phyloP scores from a whole-genome alignment of 2,329 filamentous ascomycete species.

The Echinosphaeria canescens region DNA sequence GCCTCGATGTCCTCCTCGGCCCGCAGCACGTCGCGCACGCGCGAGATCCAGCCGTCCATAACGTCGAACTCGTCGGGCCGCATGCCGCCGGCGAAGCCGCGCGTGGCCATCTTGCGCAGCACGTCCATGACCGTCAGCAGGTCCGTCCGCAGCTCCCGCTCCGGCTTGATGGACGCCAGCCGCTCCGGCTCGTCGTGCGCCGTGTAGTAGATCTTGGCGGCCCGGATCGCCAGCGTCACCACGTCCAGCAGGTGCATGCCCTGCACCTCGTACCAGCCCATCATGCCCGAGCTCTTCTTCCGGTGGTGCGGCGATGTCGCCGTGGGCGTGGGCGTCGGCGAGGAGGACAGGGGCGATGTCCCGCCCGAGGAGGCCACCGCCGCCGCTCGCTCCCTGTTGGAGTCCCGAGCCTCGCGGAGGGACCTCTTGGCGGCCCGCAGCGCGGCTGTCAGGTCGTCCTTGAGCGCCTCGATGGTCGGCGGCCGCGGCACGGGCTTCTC shows the following conservation, averaged over 20 bases:
- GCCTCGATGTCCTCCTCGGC: slow-evolving; percentile 61
- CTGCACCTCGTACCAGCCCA: slow-evolving; percentile 69
- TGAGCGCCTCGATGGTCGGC: slow-evolving; percentile 62
- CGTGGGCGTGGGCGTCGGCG: slow-evolving; percentile 18
- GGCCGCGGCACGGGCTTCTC: slow-evolving; percentile 66
- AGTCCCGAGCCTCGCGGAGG: slow-evolving; percentile 32
- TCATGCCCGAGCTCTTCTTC: slow-evolving; percentile 14
- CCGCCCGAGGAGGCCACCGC: no score
- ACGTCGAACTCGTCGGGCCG: slow-evolving; percentile 54
- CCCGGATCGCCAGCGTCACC: slow-evolving; percentile 84
- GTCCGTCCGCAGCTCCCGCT: slow-evolving; percentile 68
- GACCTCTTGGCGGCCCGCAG: slow-evolving; percentile 48
- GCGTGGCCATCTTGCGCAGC: slow-evolving; percentile 73
- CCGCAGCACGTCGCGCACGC: slow-evolving; percentile 55
- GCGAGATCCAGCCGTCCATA: slow-evolving; percentile 60
- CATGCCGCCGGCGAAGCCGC: slow-evolving; percentile 70
- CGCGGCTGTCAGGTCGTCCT: slow-evolving; percentile 40
- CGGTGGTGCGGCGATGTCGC: slow-evolving; percentile 4
- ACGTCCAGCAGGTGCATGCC: slow-evolving; percentile 85
- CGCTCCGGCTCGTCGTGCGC: slow-evolving; percentile 73
- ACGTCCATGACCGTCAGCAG: slow-evolving; percentile 75
- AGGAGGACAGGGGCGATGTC: slow-evolving; percentile 9
- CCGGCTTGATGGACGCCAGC: slow-evolving; percentile 69
- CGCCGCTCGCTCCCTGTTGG: no score
- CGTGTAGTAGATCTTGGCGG: slow-evolving; percentile 93